Evolutionary conservation across 345 rosid genomes (phyloP).

Genomic region (Aegle marmelos): DNA sequence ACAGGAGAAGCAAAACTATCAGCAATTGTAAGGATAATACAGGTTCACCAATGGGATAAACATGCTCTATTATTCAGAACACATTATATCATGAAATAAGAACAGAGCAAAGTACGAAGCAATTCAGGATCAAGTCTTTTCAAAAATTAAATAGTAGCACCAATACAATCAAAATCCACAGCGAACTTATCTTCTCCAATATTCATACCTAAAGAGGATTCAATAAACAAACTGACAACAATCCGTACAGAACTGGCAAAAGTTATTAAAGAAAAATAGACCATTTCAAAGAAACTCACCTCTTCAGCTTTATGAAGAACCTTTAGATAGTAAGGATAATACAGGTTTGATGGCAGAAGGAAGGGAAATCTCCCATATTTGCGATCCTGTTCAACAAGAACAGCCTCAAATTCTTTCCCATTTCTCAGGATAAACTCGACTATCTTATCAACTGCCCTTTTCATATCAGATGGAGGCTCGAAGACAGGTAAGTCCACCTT

Average conservation of each 20-base stretch:
- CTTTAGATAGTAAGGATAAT: constrained; percentile 65
- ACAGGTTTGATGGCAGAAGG: constrained; percentile 63
- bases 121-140: neutral
- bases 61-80: too few species aligned
- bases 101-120: neutral
- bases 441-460: constrained; percentile 82
- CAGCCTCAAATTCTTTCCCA: constrained; percentile 80
- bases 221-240: neutral
- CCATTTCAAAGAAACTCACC: constrained; percentile 33
- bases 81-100: neutral
- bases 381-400: constrained; percentile 80
- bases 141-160: neutral
- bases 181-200: neutral
- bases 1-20: constrained; percentile 4
- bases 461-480: constrained; percentile 87
- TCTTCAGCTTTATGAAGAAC: constrained; percentile 70
- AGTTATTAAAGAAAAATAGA: neutral
- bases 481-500: constrained; percentile 50
- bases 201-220: neutral
- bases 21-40: neutral
- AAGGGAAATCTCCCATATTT: constrained; percentile 84
- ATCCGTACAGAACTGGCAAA: neutral
- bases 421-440: constrained; percentile 85
- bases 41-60: neutral
- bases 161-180: neutral